A percentile compares a stretch with the other conserved stretches of the same genome.
Conservation (phyloP, 805 yeast genomes). For the Zygotorulaspora sp. region DNA sequence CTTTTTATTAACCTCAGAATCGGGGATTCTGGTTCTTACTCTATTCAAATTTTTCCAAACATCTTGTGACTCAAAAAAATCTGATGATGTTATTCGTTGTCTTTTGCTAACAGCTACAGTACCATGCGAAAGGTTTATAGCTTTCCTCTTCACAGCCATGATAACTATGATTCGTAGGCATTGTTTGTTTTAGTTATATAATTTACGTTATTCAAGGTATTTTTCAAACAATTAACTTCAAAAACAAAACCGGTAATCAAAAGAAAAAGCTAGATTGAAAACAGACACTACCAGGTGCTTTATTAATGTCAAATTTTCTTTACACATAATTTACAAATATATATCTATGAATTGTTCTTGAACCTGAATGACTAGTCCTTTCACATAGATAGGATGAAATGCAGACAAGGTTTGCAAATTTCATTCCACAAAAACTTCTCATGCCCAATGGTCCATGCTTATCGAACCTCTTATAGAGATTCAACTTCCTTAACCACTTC, state of each 20-base stretch:
- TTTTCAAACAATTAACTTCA: too few species aligned
- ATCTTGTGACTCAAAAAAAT: slow-evolving; percentile 20
- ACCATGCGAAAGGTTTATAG: slow-evolving; percentile 7
- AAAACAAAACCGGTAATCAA: not conserved
- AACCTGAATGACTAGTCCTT: too few species aligned
- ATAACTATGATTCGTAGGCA: too few species aligned
- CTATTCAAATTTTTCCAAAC: slow-evolving; percentile 26
- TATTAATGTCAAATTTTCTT: slow-evolving; percentile 5
- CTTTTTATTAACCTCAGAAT: slow-evolving; percentile 12
- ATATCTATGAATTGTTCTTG: slow-evolving; percentile 4
- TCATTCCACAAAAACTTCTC: not conserved
- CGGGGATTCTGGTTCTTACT: slow-evolving; percentile 13
- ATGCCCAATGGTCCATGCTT: too few species aligned
- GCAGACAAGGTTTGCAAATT: too few species aligned
- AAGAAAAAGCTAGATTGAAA: not conserved
- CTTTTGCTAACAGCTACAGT: slow-evolving; percentile 2
- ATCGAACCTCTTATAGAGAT: slow-evolving; percentile 25
- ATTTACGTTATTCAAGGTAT: too few species aligned
- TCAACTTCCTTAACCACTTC: slow-evolving; percentile 88
- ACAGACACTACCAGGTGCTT: not conserved
- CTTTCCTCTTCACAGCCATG: slow-evolving; percentile 20
- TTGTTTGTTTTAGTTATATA: too few species aligned
- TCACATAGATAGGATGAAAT: too few species aligned
- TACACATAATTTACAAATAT: slow-evolving; percentile 13
- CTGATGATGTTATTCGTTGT: slow-evolving; percentile 6